Percentiles rank a stretch among this genome's conserved stretches.
These are phyloP conservation scores for Chrysanthemum lavandulifolium DNA, from an alignment of 129 eudicot species.

Conservation along the genomic window DNA sequence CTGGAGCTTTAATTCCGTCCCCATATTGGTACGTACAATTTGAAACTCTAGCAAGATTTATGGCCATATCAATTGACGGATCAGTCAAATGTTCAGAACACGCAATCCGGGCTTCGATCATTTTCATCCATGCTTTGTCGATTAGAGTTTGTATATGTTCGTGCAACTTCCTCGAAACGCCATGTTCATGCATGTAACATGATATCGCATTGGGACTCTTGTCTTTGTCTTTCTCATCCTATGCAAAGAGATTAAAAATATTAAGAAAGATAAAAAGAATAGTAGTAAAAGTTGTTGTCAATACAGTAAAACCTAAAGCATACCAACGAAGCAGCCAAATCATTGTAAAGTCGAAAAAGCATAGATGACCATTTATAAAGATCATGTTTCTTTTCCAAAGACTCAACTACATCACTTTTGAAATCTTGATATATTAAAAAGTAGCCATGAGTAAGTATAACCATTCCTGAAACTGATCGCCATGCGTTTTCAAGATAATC, in stretches of 20 bases:
- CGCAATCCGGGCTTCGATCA: neutral
- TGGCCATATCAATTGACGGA: neutral
- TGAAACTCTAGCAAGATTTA: neutral
- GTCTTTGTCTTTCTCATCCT: constrained; percentile 3
- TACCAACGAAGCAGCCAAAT: too few species aligned
- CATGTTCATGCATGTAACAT: neutral
- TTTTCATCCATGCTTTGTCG: neutral
- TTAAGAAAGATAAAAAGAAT: neutral
- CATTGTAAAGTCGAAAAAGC: too few species aligned
- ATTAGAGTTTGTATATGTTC: neutral
- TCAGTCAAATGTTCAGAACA: neutral
- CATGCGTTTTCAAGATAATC: constrained; percentile 36
- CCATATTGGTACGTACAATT: neutral
- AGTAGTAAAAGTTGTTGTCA: too few species aligned
- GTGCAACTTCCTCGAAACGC: neutral
- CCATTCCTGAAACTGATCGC: constrained; percentile 28
- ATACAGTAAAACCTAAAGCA: too few species aligned
- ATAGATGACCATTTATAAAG: too few species aligned
- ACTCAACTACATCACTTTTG: constrained; percentile 6
- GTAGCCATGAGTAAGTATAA: constrained; percentile 33
- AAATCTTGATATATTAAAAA: constrained; percentile 14
- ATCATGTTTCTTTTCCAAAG: neutral
- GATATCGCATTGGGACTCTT: neutral
- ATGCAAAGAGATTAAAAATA: neutral
- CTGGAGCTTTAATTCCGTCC: neutral